Evolutionary conservation across 306 rosid genomes (phyloP).

Genomic region (Morella rubra): DNA sequence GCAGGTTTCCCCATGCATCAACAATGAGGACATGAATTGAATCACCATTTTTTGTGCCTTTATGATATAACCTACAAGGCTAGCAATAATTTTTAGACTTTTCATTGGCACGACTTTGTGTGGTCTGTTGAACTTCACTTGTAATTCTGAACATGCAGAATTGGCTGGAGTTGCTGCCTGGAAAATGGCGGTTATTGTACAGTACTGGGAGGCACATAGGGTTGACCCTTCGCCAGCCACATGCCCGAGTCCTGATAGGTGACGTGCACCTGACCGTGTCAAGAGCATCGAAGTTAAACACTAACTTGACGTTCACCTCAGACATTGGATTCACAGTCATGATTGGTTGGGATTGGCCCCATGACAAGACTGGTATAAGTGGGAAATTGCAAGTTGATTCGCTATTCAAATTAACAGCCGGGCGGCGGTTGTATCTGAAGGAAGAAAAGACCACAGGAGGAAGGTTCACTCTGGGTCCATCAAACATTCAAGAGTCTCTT

Average conservation of each 20-base stretch:
- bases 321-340: slow-evolving; percentile 74
- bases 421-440: slow-evolving; percentile 70
- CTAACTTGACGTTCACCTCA: slow-evolving; percentile 54
- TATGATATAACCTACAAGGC: too few relatives aligned
- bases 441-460: slow-evolving; percentile 54
- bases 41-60: too few relatives aligned
- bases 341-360: slow-evolving; percentile 86
- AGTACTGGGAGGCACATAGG: slow-evolving; percentile 95
- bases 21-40: too few relatives aligned
- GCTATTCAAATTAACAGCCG: slow-evolving; percentile 54
- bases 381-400: slow-evolving; percentile 72
- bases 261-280: slow-evolving; percentile 65
- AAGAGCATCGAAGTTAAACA: slow-evolving; percentile 52
- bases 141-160: slow-evolving; percentile 40
- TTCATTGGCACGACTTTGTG: too few relatives aligned
- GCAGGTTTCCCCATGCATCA: too few relatives aligned
- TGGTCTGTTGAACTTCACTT: too few relatives aligned
- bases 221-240: slow-evolving; percentile 82
- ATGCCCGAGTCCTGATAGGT: slow-evolving; percentile 70
- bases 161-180: slow-evolving; percentile 87
- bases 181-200: slow-evolving; percentile 93
- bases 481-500: slow-evolving; percentile 43
- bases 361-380: slow-evolving; percentile 65
- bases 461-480: slow-evolving; percentile 41
- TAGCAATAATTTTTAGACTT: too few relatives aligned